Base-by-base conservation (phyloP, 345 rosid species). In the Moricandia arvensis region DNA sequence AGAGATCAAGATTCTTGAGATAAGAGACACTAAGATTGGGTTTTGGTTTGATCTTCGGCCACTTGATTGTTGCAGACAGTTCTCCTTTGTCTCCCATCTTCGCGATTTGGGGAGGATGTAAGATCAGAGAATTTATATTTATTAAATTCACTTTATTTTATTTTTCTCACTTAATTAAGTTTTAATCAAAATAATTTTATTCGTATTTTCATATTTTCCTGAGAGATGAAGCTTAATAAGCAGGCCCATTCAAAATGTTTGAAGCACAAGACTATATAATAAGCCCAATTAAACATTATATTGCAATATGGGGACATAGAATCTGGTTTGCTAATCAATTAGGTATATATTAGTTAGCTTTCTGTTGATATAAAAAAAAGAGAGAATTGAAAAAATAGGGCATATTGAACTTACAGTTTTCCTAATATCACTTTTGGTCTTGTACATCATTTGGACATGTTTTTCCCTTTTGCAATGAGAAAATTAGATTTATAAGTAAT, bases 11-110 rank as follows among this genome's bases (percentile, higher is more conserved):
- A 43, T 85, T 87, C 80, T 86, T 87, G 38, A 91, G 88, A 72
- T 38, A 83, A 37, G 73, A 75, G 35, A 88, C 74, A 51, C 63
- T 84, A 71, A 89, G 89, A 75, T 81, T 78, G 8, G 71, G 73
- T 81, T 91, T 87, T 47, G 70, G 80, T 84, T 86, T 89, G 75
- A 89, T 75, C 12, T 61, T 72, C 12, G 96, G 91, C 96, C 93
- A 90, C 38, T 82, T 88, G 5, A 80, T 15, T 29, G 86, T 12
- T 60, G 61, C 8, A 65, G 21, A 62, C 8, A 16, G 73, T 34
- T 68, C 83, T 72, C 75, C 81, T 45, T 75, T 74, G 43, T 82
- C 90, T 63, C 76, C 88, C 89, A 77, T 85, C 75, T 84, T 85
- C 74, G 82, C 75, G 86, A 74, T 79, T 35, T 10, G 68, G 43